A percentile compares a stretch with the other conserved stretches of the same genome.
Evolutionary conservation across 805 yeast species (phyloP).

Genomic region (Saccharomycopsis malanga): DNA sequence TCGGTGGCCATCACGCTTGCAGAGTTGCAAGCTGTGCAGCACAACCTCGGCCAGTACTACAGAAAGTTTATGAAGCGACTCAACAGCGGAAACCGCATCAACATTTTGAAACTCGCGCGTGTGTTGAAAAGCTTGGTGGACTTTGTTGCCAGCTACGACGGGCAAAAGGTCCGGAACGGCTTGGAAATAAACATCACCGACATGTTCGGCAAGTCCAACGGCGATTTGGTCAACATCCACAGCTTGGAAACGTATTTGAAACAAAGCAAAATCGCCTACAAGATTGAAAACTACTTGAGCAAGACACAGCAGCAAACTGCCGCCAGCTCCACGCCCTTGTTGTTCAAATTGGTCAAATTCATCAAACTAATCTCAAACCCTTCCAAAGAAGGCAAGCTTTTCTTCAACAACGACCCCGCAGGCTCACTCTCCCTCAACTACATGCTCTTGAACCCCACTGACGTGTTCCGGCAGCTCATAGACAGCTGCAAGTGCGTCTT

Average conservation of each 20-base stretch:
- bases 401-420: slow-evolving; percentile 40
- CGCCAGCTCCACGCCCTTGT: slow-evolving; percentile 36
- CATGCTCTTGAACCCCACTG: slow-evolving; percentile 73
- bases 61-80: slow-evolving; percentile 55
- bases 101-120: slow-evolving; percentile 55
- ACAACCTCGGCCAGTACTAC: slow-evolving; percentile 48
- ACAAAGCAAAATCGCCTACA: slow-evolving; percentile 72
- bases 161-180: slow-evolving; percentile 42
- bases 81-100: slow-evolving; percentile 64
- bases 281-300: slow-evolving; percentile 66
- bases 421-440: slow-evolving; percentile 43
- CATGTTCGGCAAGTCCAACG: slow-evolving; percentile 45
- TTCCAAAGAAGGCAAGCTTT: slow-evolving; percentile 70
- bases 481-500: slow-evolving; percentile 62
- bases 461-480: slow-evolving; percentile 57
- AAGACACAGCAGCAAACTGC: slow-evolving; percentile 9
- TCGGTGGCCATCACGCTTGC: slow-evolving; percentile 49
- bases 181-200: slow-evolving; percentile 42
- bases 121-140: slow-evolving; percentile 44
- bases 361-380: slow-evolving; percentile 64
- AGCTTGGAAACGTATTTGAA: slow-evolving; percentile 57
- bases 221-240: slow-evolving; percentile 66
- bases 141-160: slow-evolving; percentile 34
- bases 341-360: slow-evolving; percentile 62
- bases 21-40: slow-evolving; percentile 41